Evolutionary conservation across 78 protist species (phyloP), one percentile per base, ranked within the genome.

Genomic region (Emiliania huxleyi): DNA sequence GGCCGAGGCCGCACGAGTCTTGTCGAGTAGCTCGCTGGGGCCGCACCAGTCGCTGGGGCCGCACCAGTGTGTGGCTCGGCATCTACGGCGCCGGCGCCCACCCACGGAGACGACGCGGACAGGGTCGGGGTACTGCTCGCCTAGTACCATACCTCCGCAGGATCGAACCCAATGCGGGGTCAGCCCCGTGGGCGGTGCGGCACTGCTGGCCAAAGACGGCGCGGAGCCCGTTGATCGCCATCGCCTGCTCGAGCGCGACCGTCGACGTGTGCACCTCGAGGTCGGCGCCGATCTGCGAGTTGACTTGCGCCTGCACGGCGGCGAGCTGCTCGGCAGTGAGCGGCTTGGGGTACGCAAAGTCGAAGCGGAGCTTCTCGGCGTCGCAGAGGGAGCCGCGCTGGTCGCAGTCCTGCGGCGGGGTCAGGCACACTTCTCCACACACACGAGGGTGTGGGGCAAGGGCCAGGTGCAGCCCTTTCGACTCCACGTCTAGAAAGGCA

Each of bases 61-160:
- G n/a, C n/a, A n/a, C n/a, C n/a, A n/a, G n/a, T n/a, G n/a, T n/a
- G n/a, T n/a, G n/a, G n/a, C n/a, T n/a, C n/a, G n/a, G n/a, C n/a
- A n/a, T 2, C 52, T 2, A 46, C 52, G 52, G 62, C 25, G 62
- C 62, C 62, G 62, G 62, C 23, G 62, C 38, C 37, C 35, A n/a
- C 98, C 99, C n/a, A 98, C 95, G 18, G 97, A 91, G n/a, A 98
- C 96, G 19, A 98, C 98, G 37, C 98, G 94, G 40, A 98, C 99
- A 46, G 98, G 98, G 93, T 97, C 98, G 45, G 99, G 99, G 95
- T 98, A 98, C 6, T 95, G 93, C 94, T 87, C 92, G 62, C 62
- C n/a, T n/a, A n/a, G n/a, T n/a, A 19, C 87, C 87, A 35, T 35
- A 81, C 87, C n/a, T n/a, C n/a, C n/a, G n/a, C n/a, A n/a, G n/a